Percentiles rank a stretch among this genome's conserved stretches.
Evolutionary conservation across 2,329 filamentous ascomycete genomes (phyloP).

Genomic region (Fusarium proliferatum): DNA sequence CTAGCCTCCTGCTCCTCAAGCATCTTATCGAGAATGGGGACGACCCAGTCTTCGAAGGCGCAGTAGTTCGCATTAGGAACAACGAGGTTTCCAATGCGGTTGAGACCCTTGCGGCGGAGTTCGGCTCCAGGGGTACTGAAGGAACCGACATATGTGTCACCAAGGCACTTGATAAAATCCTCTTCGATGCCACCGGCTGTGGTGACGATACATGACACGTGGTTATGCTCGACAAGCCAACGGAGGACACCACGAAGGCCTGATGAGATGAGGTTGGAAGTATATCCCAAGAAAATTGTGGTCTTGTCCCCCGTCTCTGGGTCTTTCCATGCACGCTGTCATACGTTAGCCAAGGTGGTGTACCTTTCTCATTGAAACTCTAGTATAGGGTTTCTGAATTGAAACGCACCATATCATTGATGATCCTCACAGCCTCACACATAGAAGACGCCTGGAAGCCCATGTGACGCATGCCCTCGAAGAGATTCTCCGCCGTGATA

Average conservation of each 20-base stretch:
- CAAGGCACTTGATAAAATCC: slow-evolving; percentile 98
- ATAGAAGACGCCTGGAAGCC: slow-evolving; percentile 79
- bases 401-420: slow-evolving; percentile 88
- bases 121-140: slow-evolving; percentile 82
- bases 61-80: slow-evolving; percentile 98
- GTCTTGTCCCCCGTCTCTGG: slow-evolving; percentile 82
- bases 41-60: slow-evolving; percentile 96
- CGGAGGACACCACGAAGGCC: slow-evolving; percentile 91
- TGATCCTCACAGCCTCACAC: slow-evolving; percentile 87
- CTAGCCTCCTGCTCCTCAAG: slow-evolving; percentile 90
- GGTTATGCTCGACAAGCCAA: slow-evolving; percentile 91
- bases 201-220: slow-evolving; percentile 93
- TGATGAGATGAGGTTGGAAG: slow-evolving; percentile 96
- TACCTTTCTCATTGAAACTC: not conserved
- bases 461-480: slow-evolving; percentile 85
- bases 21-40: slow-evolving; percentile 95
- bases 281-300: slow-evolving; percentile 97
- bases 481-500: slow-evolving; percentile 87
- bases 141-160: slow-evolving; percentile 89
- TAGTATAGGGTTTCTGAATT: not conserved
- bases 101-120: slow-evolving; percentile 86
- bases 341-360: slow-evolving; percentile 10
- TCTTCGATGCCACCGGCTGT: slow-evolving; percentile 97
- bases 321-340: slow-evolving; percentile 79
- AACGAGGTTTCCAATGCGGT: slow-evolving; percentile 94